These are phyloP conservation scores for Xylariales sp. DNA, from an alignment of 2,329 filamentous ascomycete species.

Conservation along the genomic window DNA sequence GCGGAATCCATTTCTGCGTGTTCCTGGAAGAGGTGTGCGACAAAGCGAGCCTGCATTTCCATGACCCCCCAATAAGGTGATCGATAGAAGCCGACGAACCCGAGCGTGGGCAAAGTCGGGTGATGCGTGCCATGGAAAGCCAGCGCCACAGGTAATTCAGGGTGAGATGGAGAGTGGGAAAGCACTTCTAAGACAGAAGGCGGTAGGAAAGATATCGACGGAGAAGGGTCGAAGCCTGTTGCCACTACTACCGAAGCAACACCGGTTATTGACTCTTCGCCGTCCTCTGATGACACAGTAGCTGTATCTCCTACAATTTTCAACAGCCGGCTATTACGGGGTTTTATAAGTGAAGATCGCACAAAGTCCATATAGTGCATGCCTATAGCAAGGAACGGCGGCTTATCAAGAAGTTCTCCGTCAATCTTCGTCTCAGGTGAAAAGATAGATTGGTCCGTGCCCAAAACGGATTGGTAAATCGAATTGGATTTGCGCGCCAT, in stretches of 20 bases:
- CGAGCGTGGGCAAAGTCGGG: slow-evolving; percentile 70
- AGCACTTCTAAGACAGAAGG: slow-evolving; percentile 65
- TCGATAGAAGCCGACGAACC: slow-evolving; percentile 86
- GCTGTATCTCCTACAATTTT: slow-evolving; percentile 53
- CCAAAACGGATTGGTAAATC: slow-evolving; percentile 61
- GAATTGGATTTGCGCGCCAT: slow-evolving; percentile 66
- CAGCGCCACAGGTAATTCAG: slow-evolving; percentile 72
- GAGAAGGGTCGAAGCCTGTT: slow-evolving; percentile 77
- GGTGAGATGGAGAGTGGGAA: slow-evolving; percentile 64
- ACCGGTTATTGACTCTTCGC: slow-evolving; percentile 58
- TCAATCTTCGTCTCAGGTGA: slow-evolving; percentile 56
- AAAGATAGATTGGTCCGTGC: slow-evolving; percentile 66
- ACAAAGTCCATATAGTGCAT: slow-evolving; percentile 81
- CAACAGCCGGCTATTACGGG: slow-evolving; percentile 61
- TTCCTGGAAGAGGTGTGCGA: slow-evolving; percentile 56
- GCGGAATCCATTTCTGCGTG: slow-evolving; percentile 29
- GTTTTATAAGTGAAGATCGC: slow-evolving; percentile 68
- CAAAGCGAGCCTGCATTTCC: slow-evolving; percentile 83
- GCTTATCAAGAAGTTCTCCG: slow-evolving; percentile 57
- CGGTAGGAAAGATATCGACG: slow-evolving; percentile 74
- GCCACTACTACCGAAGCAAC: slow-evolving; percentile 77
- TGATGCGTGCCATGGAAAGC: slow-evolving; percentile 75
- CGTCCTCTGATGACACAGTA: slow-evolving; percentile 45
- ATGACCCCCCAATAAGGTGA: slow-evolving; percentile 89
- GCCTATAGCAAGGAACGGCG: slow-evolving; percentile 75